Percentiles rank a stretch among this genome's conserved stretches.
These are phyloP conservation scores for Akanthomyces uredinophilus DNA, from an alignment of 2,329 filamentous ascomycete genomes.

Conservation along the genomic window DNA sequence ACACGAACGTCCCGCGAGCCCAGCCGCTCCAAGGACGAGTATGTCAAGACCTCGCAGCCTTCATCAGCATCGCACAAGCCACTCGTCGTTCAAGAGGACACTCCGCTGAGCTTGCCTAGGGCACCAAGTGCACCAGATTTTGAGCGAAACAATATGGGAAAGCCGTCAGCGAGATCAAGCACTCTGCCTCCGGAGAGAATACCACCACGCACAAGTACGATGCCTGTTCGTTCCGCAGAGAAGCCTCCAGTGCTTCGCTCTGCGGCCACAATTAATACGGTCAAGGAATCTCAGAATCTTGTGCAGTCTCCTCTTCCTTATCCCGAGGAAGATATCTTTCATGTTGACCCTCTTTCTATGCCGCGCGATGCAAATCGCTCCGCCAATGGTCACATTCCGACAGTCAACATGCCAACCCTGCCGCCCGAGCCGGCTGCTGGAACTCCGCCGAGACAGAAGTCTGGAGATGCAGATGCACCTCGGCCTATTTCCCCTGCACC, in stretches of 20 bases:
- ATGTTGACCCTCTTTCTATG: slow-evolving; percentile 19
- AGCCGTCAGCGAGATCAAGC: neutral
- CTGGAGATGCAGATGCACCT: neutral
- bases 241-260: slow-evolving; percentile 13
- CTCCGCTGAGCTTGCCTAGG: slow-evolving; percentile 13
- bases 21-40: slow-evolving; percentile 37
- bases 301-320: slow-evolving; percentile 29
- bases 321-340: slow-evolving; percentile 31
- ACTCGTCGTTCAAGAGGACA: slow-evolving; percentile 32
- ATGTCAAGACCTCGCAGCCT: slow-evolving; percentile 26
- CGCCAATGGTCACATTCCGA: slow-evolving; percentile 6
- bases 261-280: slow-evolving; percentile 1
- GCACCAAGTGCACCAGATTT: neutral
- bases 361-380: neutral
- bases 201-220: slow-evolving; percentile 6
- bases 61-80: slow-evolving; percentile 30
- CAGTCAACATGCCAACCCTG: slow-evolving; percentile 23
- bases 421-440: slow-evolving; percentile 1
- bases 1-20: slow-evolving; percentile 25
- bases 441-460: neutral
- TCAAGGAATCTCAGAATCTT: neutral
- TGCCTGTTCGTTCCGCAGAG: neutral
- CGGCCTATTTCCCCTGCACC: slow-evolving; percentile 12
- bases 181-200: neutral
- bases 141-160: neutral